A percentile compares a stretch with the other conserved stretches of the same genome.
Conservation (phyloP, 306 rosid species). For the Datisca glomerata region DNA sequence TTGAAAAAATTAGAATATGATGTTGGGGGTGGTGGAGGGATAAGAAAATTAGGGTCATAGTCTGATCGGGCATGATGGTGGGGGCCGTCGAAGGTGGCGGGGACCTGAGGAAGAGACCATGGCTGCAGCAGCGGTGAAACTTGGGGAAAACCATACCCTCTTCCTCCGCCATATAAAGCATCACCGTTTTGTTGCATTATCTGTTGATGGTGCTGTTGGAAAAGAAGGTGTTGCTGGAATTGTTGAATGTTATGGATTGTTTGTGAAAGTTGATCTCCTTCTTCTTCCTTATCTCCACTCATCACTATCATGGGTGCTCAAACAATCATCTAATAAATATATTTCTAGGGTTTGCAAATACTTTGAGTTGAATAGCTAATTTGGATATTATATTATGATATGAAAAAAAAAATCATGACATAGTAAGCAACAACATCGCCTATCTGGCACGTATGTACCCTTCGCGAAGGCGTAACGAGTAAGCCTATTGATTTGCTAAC, state of each 20-base stretch:
- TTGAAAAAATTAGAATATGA: constrained; percentile 44
- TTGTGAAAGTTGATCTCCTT: constrained; percentile 9
- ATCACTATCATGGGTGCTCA: constrained; percentile 9
- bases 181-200: constrained; percentile 40
- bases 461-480: too few relatives aligned
- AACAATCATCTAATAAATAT: too few relatives aligned
- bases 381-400: too few relatives aligned
- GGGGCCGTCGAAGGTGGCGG: too few relatives aligned
- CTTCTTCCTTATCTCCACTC: constrained; percentile 1
- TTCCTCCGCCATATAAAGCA: constrained; percentile 15
- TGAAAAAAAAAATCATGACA: too few relatives aligned
- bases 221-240: constrained; percentile 22
- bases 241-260: constrained; percentile 18
- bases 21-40: constrained; percentile 31
- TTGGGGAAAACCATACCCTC: constrained; percentile 38
- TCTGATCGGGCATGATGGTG: constrained; percentile 18
- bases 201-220: constrained; percentile 27
- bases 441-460: too few relatives aligned
- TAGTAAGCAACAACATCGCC: too few relatives aligned
- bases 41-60: constrained; percentile 42
- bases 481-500: too few relatives aligned
- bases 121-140: constrained; percentile 49
- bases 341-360: too few relatives aligned
- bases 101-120: constrained; percentile 26
- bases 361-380: too few relatives aligned